Evolutionary conservation across 371 early-diverging fungal genomes (phyloP).

Genomic region (Haplosporangium sp.): DNA sequence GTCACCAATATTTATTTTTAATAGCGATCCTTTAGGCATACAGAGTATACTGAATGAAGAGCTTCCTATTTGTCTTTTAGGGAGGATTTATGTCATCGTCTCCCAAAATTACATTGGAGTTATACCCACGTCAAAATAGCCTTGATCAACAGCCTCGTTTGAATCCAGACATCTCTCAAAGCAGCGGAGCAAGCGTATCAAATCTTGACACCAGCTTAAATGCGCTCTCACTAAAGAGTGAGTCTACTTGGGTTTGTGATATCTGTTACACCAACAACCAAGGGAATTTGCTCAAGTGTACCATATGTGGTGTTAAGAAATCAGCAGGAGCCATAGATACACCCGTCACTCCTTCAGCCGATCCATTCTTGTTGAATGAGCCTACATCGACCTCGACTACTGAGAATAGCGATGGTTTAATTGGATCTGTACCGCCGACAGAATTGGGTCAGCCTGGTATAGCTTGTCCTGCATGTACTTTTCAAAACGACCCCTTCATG

Average conservation of each 20-base stretch:
- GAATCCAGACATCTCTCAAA: slow-evolving; percentile 5
- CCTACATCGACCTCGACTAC: not conserved
- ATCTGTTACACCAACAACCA: slow-evolving; percentile 79
- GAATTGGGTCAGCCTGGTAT: slow-evolving; percentile 20
- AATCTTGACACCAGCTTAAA: slow-evolving; percentile 9
- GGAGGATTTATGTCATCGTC: slow-evolving; percentile 75
- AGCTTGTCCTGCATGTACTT: slow-evolving; percentile 83
- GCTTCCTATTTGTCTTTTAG: slow-evolving; percentile 30
- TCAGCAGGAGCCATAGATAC: slow-evolving; percentile 29
- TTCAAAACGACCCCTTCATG: slow-evolving; percentile 87
- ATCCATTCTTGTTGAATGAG: slow-evolving; percentile 31
- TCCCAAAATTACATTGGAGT: slow-evolving; percentile 69
- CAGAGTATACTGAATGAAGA: not conserved
- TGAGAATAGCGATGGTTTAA: not conserved
- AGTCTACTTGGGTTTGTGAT: slow-evolving; percentile 76
- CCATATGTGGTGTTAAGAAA: slow-evolving; percentile 78
- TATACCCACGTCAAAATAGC: slow-evolving; percentile 49
- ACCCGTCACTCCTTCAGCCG: slow-evolving; percentile 8
- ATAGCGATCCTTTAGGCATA: not conserved
- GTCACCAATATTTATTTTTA: not conserved
- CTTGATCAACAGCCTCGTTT: slow-evolving; percentile 11
- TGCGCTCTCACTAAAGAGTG: slow-evolving; percentile 12
- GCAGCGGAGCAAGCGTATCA: not conserved
- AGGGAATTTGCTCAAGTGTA: slow-evolving; percentile 65
- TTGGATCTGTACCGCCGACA: not conserved